Base-by-base conservation (phyloP, 441 rosid species). In the Erodium texanum region DNA sequence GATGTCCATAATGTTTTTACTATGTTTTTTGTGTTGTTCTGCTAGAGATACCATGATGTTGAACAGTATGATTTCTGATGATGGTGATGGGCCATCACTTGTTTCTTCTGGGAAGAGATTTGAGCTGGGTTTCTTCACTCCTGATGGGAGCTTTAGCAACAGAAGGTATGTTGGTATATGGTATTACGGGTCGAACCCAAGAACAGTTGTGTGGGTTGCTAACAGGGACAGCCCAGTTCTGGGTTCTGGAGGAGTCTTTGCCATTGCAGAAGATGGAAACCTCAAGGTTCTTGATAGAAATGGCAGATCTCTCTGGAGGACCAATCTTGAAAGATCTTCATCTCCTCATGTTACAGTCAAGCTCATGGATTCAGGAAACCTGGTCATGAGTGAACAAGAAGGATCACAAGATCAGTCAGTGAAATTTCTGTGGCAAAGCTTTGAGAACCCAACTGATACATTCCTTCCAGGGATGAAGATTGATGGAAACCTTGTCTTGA, bases 381-480 rank as follows among this genome's bases (percentile, higher is more conserved):
- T 87, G 36, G 80, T 81, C 32, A 62, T 86, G 43, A 66, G 62
- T 34, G 71, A 75, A 34, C 73, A 66, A 59, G 38, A 34, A 34
- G 38, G 9, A 34, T 6, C 32, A 19, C 9, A 19, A 20, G 3
- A 10, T 34, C 29, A n/a, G 22, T 12, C 5, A 9, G n/a, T 22
- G 64, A 59, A 59, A 23, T 12, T 34, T 65, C 50, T 75, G 20
- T 89, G 96, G 91, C 82, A 86, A 67, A 89, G 93, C 74, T 86
- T 88, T 64, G 80, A 82, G 63, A 68, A 83, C 65, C 91, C 89
- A 18, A 83, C 89, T 1, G 88, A 86, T 71, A 88, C 91, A 10
- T 85, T 88, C 78, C 86, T 88, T 68, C 91, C 91, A 20, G 91
- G 89, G 59, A 88, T 88, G 94, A 80, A 24, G 66, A 85, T 86